Evolutionary conservation across 805 yeast species (phyloP).

Genomic region (Nakazawaea wyomingensis): DNA sequence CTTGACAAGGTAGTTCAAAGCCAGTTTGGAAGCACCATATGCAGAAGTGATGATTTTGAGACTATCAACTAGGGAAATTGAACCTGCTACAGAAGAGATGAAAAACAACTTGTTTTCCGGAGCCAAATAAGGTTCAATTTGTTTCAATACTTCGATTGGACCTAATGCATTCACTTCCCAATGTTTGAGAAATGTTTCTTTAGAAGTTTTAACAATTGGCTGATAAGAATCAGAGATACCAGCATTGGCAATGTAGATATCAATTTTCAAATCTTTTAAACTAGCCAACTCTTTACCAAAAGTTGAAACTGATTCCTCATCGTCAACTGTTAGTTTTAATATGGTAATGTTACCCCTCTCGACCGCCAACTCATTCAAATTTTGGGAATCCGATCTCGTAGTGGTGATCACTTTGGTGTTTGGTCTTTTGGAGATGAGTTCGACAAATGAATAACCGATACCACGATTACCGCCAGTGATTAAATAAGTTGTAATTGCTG

Average conservation of each 20-base stretch:
- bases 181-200: conserved; percentile 14
- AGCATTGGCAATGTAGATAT: conserved; percentile 23
- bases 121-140: conserved; percentile 18
- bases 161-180: conserved; percentile 22
- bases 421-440: conserved; percentile 15
- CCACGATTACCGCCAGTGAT: conserved; percentile 25
- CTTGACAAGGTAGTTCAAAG: conserved; percentile 26
- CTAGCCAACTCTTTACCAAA: conserved; percentile 15
- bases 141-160: conserved; percentile 18
- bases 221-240: conserved; percentile 16
- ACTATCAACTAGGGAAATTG: conserved; percentile 15
- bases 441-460: conserved; percentile 20
- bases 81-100: conserved; percentile 23
- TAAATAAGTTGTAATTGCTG: conserved; percentile 14
- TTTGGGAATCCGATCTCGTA: conserved; percentile 13
- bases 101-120: conserved; percentile 23
- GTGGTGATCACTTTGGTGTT: conserved; percentile 17
- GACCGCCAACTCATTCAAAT: conserved; percentile 5
- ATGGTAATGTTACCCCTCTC: conserved; percentile 19
- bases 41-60: conserved; percentile 20
- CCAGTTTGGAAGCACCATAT: conserved; percentile 36
- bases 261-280: conserved; percentile 18
- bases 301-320: conserved; percentile 15
- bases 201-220: not conserved
- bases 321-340: conserved; percentile 19